Evolutionary conservation across 768 basidiomycete genomes (phyloP).

Genomic region (Suillus placidus): DNA sequence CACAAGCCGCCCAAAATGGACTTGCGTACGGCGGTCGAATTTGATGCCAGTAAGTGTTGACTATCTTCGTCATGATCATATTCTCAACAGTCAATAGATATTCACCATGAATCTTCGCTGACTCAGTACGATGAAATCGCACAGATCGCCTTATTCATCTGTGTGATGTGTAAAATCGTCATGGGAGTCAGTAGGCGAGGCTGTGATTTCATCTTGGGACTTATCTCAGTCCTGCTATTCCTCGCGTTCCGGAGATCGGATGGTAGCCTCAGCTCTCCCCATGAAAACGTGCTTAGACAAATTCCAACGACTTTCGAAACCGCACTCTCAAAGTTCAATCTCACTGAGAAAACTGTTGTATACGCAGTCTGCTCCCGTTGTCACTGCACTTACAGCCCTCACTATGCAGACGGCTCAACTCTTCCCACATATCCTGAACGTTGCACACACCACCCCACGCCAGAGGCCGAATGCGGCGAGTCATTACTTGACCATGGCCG

Average conservation of each 20-base stretch:
- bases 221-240: conserved; percentile 15
- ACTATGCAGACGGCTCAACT: not conserved
- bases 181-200: conserved; percentile 17
- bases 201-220: conserved; percentile 24
- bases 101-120: not conserved
- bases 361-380: conserved; percentile 8
- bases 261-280: conserved; percentile 5
- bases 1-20: not conserved
- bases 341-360: not conserved
- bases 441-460: not conserved
- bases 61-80: not conserved
- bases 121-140: not conserved
- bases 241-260: not conserved
- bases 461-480: conserved; percentile 7
- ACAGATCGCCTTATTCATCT: not conserved
- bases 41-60: not conserved
- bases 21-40: not conserved
- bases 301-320: not conserved
- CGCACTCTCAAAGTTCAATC: not conserved
- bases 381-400: conserved; percentile 6
- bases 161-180: conserved; percentile 11
- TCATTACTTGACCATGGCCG: not conserved
- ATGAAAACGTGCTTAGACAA: conserved; percentile 7
- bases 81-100: not conserved
- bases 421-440: not conserved